Evolutionary conservation across 306 rosid species (phyloP).

Genomic region (Benincasa hispida): DNA sequence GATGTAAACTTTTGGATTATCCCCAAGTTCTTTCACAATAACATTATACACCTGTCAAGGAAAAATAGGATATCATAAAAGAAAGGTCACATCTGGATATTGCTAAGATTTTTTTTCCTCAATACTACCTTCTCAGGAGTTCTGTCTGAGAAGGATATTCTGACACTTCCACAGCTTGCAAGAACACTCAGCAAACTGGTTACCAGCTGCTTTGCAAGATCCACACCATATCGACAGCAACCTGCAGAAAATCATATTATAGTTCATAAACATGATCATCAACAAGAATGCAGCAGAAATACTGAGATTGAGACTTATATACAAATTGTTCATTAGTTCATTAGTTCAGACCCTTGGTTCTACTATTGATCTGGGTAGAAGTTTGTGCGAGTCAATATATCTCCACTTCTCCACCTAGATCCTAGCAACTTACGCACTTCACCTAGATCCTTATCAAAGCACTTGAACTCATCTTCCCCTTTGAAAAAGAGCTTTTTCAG

Average conservation of each 20-base stretch:
- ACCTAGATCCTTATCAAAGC: no score
- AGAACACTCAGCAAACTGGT: conserved; percentile 52
- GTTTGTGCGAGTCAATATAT: background rate
- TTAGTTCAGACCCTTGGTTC: background rate
- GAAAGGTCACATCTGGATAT: background rate
- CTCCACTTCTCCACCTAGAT: background rate
- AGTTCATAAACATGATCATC: background rate
- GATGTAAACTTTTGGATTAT: conserved; percentile 67
- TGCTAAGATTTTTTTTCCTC: background rate
- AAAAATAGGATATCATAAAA: conserved; percentile 6
- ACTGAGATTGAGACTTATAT: background rate
- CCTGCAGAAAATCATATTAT: conserved; percentile 26
- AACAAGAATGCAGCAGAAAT: background rate
- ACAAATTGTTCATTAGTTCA: background rate
- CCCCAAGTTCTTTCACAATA: conserved; percentile 58
- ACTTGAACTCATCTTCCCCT: no score
- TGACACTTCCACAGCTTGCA: conserved; percentile 73
- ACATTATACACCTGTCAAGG: conserved; percentile 43
- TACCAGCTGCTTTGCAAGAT: conserved; percentile 70
- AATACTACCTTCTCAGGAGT: conserved; percentile 67
- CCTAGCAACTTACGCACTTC: background rate
- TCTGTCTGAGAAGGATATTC: conserved; percentile 83
- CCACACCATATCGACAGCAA: conserved; percentile 69
- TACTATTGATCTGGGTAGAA: background rate
- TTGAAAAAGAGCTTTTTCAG: no score